Base-by-base conservation (phyloP, 148 eudicot species). In the Arbutus unedo region DNA sequence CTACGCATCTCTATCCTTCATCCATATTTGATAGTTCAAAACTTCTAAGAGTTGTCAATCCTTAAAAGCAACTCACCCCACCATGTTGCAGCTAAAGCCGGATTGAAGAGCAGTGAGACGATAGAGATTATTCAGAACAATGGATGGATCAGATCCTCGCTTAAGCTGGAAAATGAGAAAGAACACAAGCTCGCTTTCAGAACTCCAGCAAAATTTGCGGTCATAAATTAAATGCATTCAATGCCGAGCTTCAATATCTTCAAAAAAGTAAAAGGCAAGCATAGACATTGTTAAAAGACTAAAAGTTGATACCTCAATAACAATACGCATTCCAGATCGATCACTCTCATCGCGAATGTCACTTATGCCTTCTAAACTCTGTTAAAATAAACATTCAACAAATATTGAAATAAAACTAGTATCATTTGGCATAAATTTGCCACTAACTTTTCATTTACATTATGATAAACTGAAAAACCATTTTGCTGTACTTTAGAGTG, bases 341-440 rank as follows among this genome's bases (percentile, higher is more conserved):
- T 96, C 99, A 90, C 99, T 96, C 86, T 96, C 99, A 89, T 96
- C 98, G 78, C 98, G 97, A 64, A 96, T 93, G 83, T 96, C 99
- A 83, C 99, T 96, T 76, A 96, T 91, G 76, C 99, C 99, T 82
- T 96, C 99, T 79, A 96, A 84, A 82, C n/a, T 86, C 99, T 96
- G 80, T 76, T 8, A 56, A 81, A 79, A 82, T 68, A 9, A 48
- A 81, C 81, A 1, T 66, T 31, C 43, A 66, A 66, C 31, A 49
- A 16, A 49, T 79, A 9, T 16, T 31, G 18, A 57, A 78, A 15
- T 21, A 60, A 74, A 6, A 31, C 16, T 43, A 66, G 71, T 1
- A 25, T 25, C 11, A 66, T 16, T 25, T 66, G 38, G 71, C 44
- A 25, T 66, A 41, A 25, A 66, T 31, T 25, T 66, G 71, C 71